These are phyloP conservation scores for Chloranthus sessilifolius DNA, from an alignment of 164 flowering plant genomes.

Conservation along the genomic window DNA sequence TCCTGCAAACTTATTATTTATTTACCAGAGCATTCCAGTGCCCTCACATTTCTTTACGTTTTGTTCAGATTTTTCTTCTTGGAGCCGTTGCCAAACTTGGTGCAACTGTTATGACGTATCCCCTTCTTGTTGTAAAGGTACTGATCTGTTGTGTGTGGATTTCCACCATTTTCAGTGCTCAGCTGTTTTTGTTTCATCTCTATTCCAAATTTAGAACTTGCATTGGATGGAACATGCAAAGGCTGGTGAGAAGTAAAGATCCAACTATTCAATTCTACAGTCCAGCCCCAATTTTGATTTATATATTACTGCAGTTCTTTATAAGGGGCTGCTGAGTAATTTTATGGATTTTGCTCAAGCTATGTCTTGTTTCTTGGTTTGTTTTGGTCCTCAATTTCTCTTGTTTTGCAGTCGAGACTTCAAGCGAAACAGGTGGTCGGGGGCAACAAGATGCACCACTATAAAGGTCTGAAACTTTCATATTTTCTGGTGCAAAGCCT, in stretches of 20 bases:
- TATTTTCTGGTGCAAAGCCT: too few relatives aligned
- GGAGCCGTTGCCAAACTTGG: conserved; percentile 98
- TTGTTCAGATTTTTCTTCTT: conserved; percentile 70
- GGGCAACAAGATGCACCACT: conserved; percentile 68
- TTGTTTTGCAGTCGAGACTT: conserved; percentile 82
- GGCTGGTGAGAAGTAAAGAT: too few relatives aligned
- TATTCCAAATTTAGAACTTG: neutral
- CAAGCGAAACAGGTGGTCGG: conserved; percentile 77
- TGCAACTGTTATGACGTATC: conserved; percentile 93
- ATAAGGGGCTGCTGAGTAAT: too few relatives aligned
- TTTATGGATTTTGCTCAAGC: too few relatives aligned
- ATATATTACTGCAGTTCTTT: too few relatives aligned
- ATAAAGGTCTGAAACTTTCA: conserved; percentile 53
- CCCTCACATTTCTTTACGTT: neutral
- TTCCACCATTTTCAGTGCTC: neutral
- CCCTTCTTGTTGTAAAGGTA: conserved; percentile 96
- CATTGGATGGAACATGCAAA: too few relatives aligned
- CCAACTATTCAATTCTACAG: too few relatives aligned
- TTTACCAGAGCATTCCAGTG: neutral
- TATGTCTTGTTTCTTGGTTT: too few relatives aligned
- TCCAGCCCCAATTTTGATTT: too few relatives aligned
- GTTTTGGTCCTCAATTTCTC: too few relatives aligned
- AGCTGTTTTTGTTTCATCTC: neutral
- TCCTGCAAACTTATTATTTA: neutral
- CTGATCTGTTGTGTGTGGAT: neutral